Evolutionary conservation across 495 filamentous ascomycete genomes (phyloP).

Genomic region (Daldinia grandis): DNA sequence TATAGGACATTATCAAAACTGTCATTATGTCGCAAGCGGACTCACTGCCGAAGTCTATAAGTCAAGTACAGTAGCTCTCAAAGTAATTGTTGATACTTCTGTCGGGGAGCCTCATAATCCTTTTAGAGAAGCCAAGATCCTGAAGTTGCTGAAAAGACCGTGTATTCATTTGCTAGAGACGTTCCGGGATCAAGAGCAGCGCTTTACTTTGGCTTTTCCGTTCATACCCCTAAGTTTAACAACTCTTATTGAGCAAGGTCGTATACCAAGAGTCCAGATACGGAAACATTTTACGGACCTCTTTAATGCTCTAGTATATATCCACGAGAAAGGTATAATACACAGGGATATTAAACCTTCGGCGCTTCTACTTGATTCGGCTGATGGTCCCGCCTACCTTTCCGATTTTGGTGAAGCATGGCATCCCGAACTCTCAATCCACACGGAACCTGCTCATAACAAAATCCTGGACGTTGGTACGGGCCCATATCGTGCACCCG

Average conservation of each 20-base stretch:
- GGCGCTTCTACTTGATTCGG: conserved; percentile 78
- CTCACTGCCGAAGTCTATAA: conserved; percentile 84
- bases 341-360: conserved; percentile 95
- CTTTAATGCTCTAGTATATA: conserved; percentile 73
- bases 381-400: conserved; percentile 75
- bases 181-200: conserved; percentile 74
- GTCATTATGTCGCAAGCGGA: conserved; percentile 75
- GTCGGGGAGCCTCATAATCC: conserved; percentile 83
- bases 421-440: conserved; percentile 65
- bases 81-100: conserved; percentile 79
- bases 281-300: conserved; percentile 67
- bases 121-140: conserved; percentile 76
- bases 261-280: conserved; percentile 40
- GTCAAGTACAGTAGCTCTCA: conserved; percentile 72
- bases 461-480: conserved; percentile 96
- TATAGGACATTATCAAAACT: conserved; percentile 77
- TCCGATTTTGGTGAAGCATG: conserved; percentile 94
- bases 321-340: conserved; percentile 79
- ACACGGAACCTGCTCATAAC: conserved; percentile 67
- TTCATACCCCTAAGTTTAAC: conserved; percentile 79
- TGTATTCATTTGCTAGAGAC: conserved; percentile 72
- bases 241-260: conserved; percentile 60
- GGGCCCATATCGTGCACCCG: conserved; percentile 87
- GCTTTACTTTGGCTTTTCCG: conserved; percentile 82
- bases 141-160: conserved; percentile 59